phyloP scores from a whole-genome alignment of 2,329 filamentous ascomycete genomes.

The Claviceps sp. region DNA sequence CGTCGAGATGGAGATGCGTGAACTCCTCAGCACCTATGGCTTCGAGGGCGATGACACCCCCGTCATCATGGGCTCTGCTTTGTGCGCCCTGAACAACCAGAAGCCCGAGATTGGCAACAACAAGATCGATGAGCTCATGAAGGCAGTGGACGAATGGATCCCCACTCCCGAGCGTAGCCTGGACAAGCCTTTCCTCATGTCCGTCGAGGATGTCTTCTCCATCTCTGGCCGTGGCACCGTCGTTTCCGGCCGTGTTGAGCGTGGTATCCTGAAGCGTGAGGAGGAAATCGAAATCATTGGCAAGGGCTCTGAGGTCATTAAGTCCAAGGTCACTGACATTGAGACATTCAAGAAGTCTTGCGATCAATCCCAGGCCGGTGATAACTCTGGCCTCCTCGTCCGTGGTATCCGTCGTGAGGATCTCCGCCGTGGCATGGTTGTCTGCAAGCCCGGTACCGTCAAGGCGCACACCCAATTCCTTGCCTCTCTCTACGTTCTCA shows the following conservation, averaged over 20 bases:
- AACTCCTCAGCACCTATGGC: conserved; percentile 81
- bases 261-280: conserved; percentile 86
- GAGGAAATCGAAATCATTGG: conserved; percentile 89
- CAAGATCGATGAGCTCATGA: conserved; percentile 85
- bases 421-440: conserved; percentile 85
- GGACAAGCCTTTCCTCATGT: conserved; percentile 99
- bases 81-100: conserved; percentile 83
- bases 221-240: conserved; percentile 92
- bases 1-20: conserved; percentile 99
- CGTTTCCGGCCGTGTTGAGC: conserved; percentile 92
- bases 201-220: conserved; percentile 85
- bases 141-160: conserved; percentile 89
- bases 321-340: conserved; percentile 99
- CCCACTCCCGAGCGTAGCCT: conserved; percentile 86
- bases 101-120: conserved; percentile 72
- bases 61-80: conserved; percentile 91
- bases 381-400: conserved; percentile 95
- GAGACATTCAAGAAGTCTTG: conserved; percentile 99
- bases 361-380: conserved; percentile 87
- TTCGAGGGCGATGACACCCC: conserved; percentile 98
- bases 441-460: conserved; percentile 68
- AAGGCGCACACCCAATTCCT: conserved; percentile 89
- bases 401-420: conserved; percentile 95
- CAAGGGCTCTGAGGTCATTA: conserved; percentile 69
- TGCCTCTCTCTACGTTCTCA: conserved; percentile 90